A percentile compares a stretch with the other conserved stretches of the same genome.
Evolutionary conservation across 352 stramenopile species (phyloP).

Genomic region (Blastocystis sp.): DNA sequence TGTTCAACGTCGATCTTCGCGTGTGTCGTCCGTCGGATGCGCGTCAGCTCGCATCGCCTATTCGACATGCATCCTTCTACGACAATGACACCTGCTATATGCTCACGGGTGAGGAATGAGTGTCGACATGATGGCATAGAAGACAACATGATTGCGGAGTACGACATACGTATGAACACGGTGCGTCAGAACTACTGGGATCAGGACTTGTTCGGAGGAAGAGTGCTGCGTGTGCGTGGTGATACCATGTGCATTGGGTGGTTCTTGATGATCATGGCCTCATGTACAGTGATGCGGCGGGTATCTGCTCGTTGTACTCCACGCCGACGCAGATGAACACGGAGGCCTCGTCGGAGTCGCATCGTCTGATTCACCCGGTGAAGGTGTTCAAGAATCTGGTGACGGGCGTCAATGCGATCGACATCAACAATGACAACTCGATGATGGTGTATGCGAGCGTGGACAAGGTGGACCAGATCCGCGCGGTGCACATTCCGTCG

Average conservation of each 20-base stretch:
- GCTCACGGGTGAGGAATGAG: neutral
- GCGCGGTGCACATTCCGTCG: neutral
- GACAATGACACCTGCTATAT: conserved; percentile 54
- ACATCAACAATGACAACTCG: conserved; percentile 58
- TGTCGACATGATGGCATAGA: neutral
- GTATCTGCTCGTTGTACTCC: conserved; percentile 12
- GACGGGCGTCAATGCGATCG: neutral
- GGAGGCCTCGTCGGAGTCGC: neutral
- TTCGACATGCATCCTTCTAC: conserved; percentile 39
- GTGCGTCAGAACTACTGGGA: conserved; percentile 30
- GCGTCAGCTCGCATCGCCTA: conserved; percentile 3
- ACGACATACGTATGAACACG: neutral
- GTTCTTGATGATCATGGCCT: neutral
- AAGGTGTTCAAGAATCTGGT: conserved; percentile 64
- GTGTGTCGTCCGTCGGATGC: neutral
- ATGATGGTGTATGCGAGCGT: conserved; percentile 34
- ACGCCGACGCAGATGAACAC: conserved; percentile 37
- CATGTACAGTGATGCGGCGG: conserved; percentile 4
- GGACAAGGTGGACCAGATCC: conserved; percentile 31
- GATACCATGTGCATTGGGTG: conserved; percentile 55
- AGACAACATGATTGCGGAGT: conserved; percentile 41
- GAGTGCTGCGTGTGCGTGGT: conserved; percentile 15
- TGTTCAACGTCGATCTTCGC: conserved; percentile 27
- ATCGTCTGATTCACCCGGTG: conserved; percentile 38
- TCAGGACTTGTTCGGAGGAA: conserved; percentile 39